Evolutionary conservation across 2,329 filamentous ascomycete species (phyloP).

Genomic region (Endoconidiophora polonica): DNA sequence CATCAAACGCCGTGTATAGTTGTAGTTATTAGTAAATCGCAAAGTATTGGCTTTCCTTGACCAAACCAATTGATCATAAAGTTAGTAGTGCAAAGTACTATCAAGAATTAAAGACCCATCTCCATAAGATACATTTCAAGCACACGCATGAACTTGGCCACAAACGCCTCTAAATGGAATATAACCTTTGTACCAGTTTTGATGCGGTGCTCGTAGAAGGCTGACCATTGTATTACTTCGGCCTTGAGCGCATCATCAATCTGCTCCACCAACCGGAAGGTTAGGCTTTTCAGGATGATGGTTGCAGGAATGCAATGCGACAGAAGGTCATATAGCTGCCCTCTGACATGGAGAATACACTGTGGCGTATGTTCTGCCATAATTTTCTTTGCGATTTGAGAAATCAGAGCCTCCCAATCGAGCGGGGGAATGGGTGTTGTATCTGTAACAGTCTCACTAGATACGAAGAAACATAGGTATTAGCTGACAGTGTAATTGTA

Average conservation of each 20-base stretch:
- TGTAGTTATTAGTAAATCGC: neutral
- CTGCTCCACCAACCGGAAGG: slow-evolving; percentile 76
- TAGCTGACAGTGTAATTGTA: too few species aligned
- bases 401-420: slow-evolving; percentile 89
- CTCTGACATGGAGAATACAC: slow-evolving; percentile 70
- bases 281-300: slow-evolving; percentile 83
- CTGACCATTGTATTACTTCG: slow-evolving; percentile 88
- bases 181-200: slow-evolving; percentile 88
- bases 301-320: slow-evolving; percentile 95
- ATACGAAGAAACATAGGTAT: neutral
- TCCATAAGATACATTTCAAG: slow-evolving; percentile 84
- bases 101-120: slow-evolving; percentile 44
- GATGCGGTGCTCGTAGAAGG: slow-evolving; percentile 93
- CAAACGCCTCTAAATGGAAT: slow-evolving; percentile 95
- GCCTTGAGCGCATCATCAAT: slow-evolving; percentile 82
- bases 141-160: slow-evolving; percentile 95
- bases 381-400: slow-evolving; percentile 81
- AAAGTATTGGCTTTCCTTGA: neutral
- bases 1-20: slow-evolving; percentile 1
- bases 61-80: too few species aligned
- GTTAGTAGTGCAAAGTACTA: neutral
- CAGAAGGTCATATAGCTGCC: slow-evolving; percentile 90
- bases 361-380: slow-evolving; percentile 84
- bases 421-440: slow-evolving; percentile 81
- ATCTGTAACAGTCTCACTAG: slow-evolving; percentile 77